Base-by-base conservation (phyloP, 2,329 filamentous ascomycete species). In the Talaromyces pinophilus region DNA sequence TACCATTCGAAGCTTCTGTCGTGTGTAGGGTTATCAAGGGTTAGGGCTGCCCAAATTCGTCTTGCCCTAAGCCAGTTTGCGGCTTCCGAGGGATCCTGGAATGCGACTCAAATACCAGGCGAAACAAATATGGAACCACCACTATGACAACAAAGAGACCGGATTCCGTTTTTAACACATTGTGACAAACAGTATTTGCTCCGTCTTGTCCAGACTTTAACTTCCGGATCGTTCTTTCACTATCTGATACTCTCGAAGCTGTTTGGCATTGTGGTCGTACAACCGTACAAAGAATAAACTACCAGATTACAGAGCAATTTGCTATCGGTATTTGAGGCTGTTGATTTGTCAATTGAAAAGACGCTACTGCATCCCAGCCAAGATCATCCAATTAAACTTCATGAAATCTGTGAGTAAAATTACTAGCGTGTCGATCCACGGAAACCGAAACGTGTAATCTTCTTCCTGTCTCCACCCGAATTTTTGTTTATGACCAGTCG, bases 51-150 rank as follows among this genome's bases (percentile, higher is more conserved):
- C 15, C 1, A 7, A 42, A n/a, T n/a, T 28, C 8, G 15, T 42
- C 3, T 60, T 42, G 38, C 57, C 57, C 57, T 60, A 46, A 60
- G 25, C 22, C 38, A 40, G 38, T 13, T 61, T 72, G 50, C 62
- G 62, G 62, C 50, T 35, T 44, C 62, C 62, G 52, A 38, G 52
- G 52, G 50, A 63, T 48, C 62, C 62, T 48, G 40, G 62, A 63
- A 63, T 63, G 62, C 33, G 17, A 54, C 7, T 48, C 19, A 60
- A 60, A 60, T 60, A 60, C 38, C 38, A 46, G 38, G 15, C 22
- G 35, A 42, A 42, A 42, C 22, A 59, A 30, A 44, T 3, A 25
- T 11, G 52, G 8, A 8, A 22, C 28, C 30, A 22, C 8, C 33
- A 5, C 19, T 0, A 40, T 8, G 30, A 25, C 25, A 15, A 38